These are phyloP conservation scores for Ophiostoma quercus DNA, from an alignment of 2,329 filamentous ascomycete species.

Conservation along the genomic window DNA sequence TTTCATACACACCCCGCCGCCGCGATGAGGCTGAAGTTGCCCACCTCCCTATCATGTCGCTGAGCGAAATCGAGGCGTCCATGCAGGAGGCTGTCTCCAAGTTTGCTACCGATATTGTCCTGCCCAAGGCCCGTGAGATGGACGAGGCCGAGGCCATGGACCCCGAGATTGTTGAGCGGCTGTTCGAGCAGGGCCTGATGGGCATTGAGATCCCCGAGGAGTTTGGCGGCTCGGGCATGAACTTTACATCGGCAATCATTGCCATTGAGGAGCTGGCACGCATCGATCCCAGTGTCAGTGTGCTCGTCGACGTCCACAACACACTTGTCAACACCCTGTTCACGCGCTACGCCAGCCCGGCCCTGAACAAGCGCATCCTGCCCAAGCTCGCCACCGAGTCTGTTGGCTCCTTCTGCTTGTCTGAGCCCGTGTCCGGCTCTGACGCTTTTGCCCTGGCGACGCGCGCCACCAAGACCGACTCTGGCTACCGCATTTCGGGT, in stretches of 20 bases:
- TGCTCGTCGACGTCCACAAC: constrained; percentile 96
- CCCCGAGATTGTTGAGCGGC: constrained; percentile 75
- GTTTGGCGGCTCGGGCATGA: constrained; percentile 95
- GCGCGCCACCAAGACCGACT: constrained; percentile 74
- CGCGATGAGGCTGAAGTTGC: constrained; percentile 65
- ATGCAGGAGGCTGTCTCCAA: constrained; percentile 88
- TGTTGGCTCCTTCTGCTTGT: constrained; percentile 87
- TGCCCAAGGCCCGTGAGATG: constrained; percentile 93
- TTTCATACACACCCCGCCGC: constrained; percentile 56
- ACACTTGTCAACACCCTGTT: constrained; percentile 94
- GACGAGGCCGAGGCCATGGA: constrained; percentile 97
- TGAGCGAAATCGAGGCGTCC: constrained; percentile 81
- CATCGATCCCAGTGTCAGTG: constrained; percentile 89
- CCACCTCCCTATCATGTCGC: constrained; percentile 86
- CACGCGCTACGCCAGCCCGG: constrained; percentile 72
- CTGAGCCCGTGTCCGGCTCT: constrained; percentile 85
- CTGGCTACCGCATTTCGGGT: constrained; percentile 81
- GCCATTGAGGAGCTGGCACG: constrained; percentile 94
- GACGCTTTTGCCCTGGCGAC: constrained; percentile 95
- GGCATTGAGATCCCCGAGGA: constrained; percentile 96
- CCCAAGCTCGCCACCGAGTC: constrained; percentile 86
- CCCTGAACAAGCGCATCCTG: constrained; percentile 78
- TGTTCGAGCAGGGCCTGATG: constrained; percentile 98
- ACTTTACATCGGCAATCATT: constrained; percentile 93
- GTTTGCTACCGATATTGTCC: constrained; percentile 82